A percentile compares a stretch with the other conserved stretches of the same genome.
Evolutionary conservation across 805 yeast genomes (phyloP).

Genomic region (Groenewaldozyma salmanticensis): DNA sequence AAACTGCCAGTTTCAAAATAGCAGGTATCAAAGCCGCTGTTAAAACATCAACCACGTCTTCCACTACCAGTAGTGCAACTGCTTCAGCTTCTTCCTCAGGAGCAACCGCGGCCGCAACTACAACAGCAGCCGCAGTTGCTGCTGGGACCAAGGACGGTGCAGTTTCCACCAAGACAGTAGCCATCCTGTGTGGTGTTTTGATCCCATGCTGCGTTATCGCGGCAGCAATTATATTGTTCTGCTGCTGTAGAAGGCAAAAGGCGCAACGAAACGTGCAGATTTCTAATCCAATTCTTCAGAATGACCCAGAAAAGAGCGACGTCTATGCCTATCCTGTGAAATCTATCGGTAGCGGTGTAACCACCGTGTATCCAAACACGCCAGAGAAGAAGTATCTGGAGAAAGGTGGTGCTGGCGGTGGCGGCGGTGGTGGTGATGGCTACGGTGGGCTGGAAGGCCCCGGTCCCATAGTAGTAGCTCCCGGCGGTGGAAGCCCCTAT

Average conservation of each 20-base stretch:
- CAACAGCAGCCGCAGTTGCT: conserved; percentile 22
- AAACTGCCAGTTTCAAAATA: conserved; percentile 48
- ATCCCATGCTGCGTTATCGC: conserved; percentile 53
- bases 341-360: conserved; percentile 7
- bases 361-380: conserved; percentile 5
- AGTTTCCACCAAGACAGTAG: conserved; percentile 45
- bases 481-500: conserved; percentile 11
- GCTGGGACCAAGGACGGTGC: conserved; percentile 12
- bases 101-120: conserved; percentile 23
- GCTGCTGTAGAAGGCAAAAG: conserved; percentile 41
- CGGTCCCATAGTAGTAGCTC: conserved; percentile 5
- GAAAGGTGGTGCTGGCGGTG: not conserved
- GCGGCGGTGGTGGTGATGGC: not conserved
- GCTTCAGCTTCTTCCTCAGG: conserved; percentile 18
- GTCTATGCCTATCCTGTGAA: conserved; percentile 7
- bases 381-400: not conserved
- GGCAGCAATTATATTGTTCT: conserved; percentile 47
- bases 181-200: conserved; percentile 85
- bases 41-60: conserved; percentile 23
- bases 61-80: conserved; percentile 23
- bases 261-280: conserved; percentile 22
- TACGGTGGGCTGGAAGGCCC: not conserved
- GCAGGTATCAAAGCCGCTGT: conserved; percentile 39
- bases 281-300: conserved; percentile 31
- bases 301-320: conserved; percentile 12